phyloP scores from a whole-genome alignment of 768 basidiomycete genomes.

The Crepidotus variabilis region DNA sequence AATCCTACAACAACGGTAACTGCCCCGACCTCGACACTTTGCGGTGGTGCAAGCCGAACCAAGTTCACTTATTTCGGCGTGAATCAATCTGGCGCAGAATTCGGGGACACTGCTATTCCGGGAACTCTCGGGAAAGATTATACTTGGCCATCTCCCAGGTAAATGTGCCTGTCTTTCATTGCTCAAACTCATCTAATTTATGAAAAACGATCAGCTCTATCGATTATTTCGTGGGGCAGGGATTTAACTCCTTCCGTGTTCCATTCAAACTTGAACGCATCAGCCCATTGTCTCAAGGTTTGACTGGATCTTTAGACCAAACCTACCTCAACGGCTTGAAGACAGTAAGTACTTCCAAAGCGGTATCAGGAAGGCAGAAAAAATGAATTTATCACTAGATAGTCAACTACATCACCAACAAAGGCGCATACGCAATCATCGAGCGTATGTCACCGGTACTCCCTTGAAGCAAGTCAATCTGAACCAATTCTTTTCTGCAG shows the following conservation, averaged over 20 bases:
- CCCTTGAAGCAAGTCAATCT: too few species aligned
- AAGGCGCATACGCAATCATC: constrained; percentile 53
- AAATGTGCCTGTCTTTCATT: too few species aligned
- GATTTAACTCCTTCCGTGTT: constrained; percentile 62
- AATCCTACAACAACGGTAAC: constrained; percentile 25
- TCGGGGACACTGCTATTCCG: constrained; percentile 37
- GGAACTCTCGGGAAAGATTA: constrained; percentile 39
- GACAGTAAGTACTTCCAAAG: constrained; percentile 34
- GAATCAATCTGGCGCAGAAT: constrained; percentile 61
- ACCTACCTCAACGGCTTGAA: constrained; percentile 50
- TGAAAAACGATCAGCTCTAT: constrained; percentile 26
- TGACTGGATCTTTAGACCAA: constrained; percentile 49
- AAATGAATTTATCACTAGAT: constrained; percentile 35
- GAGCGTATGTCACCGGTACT: constrained; percentile 54
- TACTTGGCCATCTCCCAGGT: constrained; percentile 47
- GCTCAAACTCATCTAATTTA: too few species aligned
- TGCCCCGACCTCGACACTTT: constrained; percentile 25
- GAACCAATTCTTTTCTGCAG: too few species aligned
- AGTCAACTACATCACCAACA: constrained; percentile 56
- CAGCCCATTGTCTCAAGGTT: constrained; percentile 46
- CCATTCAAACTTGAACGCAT: constrained; percentile 59
- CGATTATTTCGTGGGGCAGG: constrained; percentile 52
- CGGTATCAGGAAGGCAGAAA: too few species aligned
- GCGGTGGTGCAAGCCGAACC: constrained; percentile 35
- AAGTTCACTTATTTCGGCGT: constrained; percentile 65